phyloP scores from a whole-genome alignment of 805 yeast species.

The Candida ipomoeae region DNA sequence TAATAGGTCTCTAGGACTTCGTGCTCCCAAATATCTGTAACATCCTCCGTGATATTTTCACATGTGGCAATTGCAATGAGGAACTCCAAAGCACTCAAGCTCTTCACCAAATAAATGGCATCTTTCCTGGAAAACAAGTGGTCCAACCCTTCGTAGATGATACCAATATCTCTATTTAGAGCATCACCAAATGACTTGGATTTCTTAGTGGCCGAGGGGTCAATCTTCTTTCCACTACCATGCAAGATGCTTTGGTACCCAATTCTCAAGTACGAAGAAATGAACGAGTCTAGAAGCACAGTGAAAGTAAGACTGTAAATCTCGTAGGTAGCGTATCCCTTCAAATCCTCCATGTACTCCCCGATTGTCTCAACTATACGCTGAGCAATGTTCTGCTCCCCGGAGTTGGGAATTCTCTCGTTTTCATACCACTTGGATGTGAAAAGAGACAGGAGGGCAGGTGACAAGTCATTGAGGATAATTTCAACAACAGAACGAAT shows the following conservation, averaged over 20 bases:
- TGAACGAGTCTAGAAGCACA: conserved; percentile 35
- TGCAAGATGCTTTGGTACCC: conserved; percentile 40
- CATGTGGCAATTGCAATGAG: conserved; percentile 38
- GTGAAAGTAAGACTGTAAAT: conserved; percentile 38
- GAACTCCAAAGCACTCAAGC: conserved; percentile 39
- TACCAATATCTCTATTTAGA: conserved; percentile 34
- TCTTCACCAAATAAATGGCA: conserved; percentile 33
- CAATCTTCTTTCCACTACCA: conserved; percentile 41
- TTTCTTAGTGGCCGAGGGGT: conserved; percentile 33
- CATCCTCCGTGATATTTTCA: conserved; percentile 29
- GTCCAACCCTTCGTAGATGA: conserved; percentile 35
- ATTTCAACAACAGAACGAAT: conserved; percentile 65
- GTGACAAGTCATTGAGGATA: conserved; percentile 66
- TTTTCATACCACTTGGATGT: conserved; percentile 64
- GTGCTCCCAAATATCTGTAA: conserved; percentile 50
- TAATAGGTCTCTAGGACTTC: conserved; percentile 62
- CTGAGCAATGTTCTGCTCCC: conserved; percentile 45
- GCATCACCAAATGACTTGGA: conserved; percentile 37
- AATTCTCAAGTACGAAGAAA: conserved; percentile 34
- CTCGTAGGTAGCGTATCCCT: conserved; percentile 42
- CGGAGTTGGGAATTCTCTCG: conserved; percentile 21
- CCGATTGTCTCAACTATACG: conserved; percentile 67
- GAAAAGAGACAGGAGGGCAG: conserved; percentile 59
- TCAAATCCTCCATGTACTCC: conserved; percentile 68
- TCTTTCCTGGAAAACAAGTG: conserved; percentile 40